phyloP scores from a whole-genome alignment of 2,329 filamentous ascomycete genomes.

The Xylaria multiplex region DNA sequence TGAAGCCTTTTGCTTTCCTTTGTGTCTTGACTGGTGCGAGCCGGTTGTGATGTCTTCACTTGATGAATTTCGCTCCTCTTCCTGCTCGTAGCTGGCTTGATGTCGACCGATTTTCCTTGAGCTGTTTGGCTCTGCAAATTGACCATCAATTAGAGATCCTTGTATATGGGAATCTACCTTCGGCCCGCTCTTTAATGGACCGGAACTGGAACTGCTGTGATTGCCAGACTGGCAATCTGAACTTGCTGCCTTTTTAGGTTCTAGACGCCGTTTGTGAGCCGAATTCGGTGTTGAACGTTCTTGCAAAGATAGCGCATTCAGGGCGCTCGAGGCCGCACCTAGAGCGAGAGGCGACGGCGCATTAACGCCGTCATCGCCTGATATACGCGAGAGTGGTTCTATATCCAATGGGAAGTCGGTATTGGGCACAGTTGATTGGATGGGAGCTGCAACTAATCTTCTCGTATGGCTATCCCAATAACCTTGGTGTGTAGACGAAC shows the following conservation, averaged over 20 bases:
- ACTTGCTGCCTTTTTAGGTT: constrained; percentile 35
- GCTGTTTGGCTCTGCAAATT: constrained; percentile 41
- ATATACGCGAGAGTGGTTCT: constrained; percentile 50
- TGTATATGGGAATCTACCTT: constrained; percentile 36
- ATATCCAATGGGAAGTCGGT: constrained; percentile 46
- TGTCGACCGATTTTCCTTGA: constrained; percentile 39
- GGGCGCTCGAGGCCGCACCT: constrained; percentile 66
- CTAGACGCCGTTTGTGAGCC: constrained; percentile 31
- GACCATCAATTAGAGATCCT: constrained; percentile 27
- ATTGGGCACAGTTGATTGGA: constrained; percentile 46
- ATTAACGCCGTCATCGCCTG: constrained; percentile 53
- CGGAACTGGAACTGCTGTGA: constrained; percentile 28
- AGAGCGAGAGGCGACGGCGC: constrained; percentile 61
- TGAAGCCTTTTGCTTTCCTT: constrained; percentile 55
- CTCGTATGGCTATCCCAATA: constrained; percentile 67
- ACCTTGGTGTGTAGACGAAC: constrained; percentile 48
- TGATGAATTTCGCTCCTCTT: constrained; percentile 37
- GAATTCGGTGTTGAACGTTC: constrained; percentile 43
- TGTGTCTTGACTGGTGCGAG: constrained; percentile 42
- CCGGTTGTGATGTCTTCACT: constrained; percentile 39
- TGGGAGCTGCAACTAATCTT: constrained; percentile 57
- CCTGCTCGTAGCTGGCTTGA: constrained; percentile 32
- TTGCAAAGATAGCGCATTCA: constrained; percentile 53
- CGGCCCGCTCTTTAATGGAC: constrained; percentile 27
- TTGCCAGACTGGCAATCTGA: constrained; percentile 37